Evolutionary conservation across 2,329 filamentous ascomycete species (phyloP).

Genomic region (Microsporum canis): DNA sequence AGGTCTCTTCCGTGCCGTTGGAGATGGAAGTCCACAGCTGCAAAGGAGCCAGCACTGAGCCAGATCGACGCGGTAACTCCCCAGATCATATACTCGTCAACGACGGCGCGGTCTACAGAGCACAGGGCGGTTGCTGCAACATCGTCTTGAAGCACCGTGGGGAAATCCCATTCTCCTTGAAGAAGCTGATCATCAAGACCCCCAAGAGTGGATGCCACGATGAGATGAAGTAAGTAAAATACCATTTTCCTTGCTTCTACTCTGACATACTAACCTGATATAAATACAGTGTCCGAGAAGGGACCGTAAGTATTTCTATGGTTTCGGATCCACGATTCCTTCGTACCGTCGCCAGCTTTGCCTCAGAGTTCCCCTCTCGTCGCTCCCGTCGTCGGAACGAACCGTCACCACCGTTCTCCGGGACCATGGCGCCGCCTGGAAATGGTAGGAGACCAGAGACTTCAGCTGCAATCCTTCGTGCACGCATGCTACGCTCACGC

Average conservation of each 20-base stretch:
- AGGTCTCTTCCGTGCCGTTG: constrained; percentile 70
- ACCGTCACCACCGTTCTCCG: neutral
- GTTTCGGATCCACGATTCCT: constrained; percentile 61
- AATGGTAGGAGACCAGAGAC: neutral
- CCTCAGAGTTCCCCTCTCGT: neutral
- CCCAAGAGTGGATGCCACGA: constrained; percentile 49
- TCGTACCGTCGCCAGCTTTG: constrained; percentile 46
- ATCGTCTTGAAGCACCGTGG: constrained; percentile 73
- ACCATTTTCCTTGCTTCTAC: constrained; percentile 17
- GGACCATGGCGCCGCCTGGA: neutral
- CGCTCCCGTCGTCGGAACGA: constrained; percentile 7
- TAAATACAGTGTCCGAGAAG: constrained; percentile 49
- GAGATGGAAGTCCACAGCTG: constrained; percentile 83
- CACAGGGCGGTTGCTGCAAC: constrained; percentile 76
- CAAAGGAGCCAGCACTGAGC: constrained; percentile 47
- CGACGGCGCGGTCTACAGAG: constrained; percentile 80
- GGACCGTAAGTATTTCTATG: constrained; percentile 88
- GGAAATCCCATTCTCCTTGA: constrained; percentile 66
- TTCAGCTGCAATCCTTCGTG: constrained; percentile 3
- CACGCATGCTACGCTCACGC: neutral
- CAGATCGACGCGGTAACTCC: constrained; percentile 44
- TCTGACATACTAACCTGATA: neutral
- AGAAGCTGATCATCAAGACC: constrained; percentile 78
- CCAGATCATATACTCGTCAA: constrained; percentile 74
- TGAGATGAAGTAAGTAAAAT: constrained; percentile 63